Conservation (phyloP, 805 yeast genomes). For the Candida pseudofarinosa region DNA sequence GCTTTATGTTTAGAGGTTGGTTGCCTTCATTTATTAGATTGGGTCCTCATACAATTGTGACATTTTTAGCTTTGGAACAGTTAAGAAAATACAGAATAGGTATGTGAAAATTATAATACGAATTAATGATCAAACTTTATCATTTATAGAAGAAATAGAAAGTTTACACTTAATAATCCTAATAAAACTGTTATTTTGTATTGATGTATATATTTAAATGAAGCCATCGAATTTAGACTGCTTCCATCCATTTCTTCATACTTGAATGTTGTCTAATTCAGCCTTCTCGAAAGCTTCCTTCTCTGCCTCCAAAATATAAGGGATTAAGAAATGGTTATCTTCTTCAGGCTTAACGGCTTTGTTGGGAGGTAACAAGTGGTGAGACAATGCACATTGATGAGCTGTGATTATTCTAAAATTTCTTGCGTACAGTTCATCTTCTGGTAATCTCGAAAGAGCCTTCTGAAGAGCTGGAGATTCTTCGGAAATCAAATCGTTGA, state of each 20-base stretch:
- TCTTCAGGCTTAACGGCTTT: slow-evolving; percentile 78
- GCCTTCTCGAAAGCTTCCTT: slow-evolving; percentile 84
- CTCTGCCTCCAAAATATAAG: slow-evolving; percentile 91
- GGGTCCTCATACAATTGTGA: slow-evolving; percentile 77
- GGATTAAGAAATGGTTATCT: slow-evolving; percentile 77
- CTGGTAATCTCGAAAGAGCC: slow-evolving; percentile 85
- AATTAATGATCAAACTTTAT: slow-evolving; percentile 1
- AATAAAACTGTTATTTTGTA: slow-evolving; percentile 1
- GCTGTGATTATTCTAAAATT: slow-evolving; percentile 90
- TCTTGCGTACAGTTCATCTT: slow-evolving; percentile 82
- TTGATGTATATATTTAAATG: background rate
- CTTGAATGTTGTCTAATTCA: slow-evolving; percentile 76
- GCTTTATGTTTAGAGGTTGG: slow-evolving; percentile 90
- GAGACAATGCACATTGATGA: slow-evolving; percentile 79
- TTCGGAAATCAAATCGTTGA: slow-evolving; percentile 83
- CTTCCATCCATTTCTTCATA: slow-evolving; percentile 7
- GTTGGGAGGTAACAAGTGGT: slow-evolving; percentile 76
- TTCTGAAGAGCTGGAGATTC: slow-evolving; percentile 84
- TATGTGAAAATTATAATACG: no score
- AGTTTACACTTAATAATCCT: no score
- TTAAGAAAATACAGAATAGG: slow-evolving; percentile 53
- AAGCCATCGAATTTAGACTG: no score
- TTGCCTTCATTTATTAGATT: slow-evolving; percentile 79
- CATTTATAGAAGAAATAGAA: slow-evolving; percentile 2
- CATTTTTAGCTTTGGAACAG: slow-evolving; percentile 66